phyloP scores from a whole-genome alignment of 768 basidiomycete species.

The Cystoderma amianthinum region DNA sequence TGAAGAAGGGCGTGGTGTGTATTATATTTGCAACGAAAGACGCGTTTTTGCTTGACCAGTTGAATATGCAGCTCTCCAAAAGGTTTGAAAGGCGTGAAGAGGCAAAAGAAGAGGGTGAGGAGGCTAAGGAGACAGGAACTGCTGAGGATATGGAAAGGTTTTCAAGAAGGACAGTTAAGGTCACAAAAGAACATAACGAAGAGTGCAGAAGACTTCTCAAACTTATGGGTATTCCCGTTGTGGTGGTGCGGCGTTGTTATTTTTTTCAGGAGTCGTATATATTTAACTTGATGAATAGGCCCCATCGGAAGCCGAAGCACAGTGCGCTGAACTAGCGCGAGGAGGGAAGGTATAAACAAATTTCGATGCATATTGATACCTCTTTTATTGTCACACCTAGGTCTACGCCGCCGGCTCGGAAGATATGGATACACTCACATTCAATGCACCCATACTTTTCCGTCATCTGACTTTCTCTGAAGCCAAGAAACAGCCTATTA shows the following conservation, averaged over 20 bases:
- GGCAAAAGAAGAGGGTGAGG: constrained; percentile 91
- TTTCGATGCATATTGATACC: background rate
- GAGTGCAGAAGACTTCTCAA: constrained; percentile 83
- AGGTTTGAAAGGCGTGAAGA: constrained; percentile 89
- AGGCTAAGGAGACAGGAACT: constrained; percentile 95
- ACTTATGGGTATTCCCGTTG: constrained; percentile 96
- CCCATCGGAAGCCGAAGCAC: constrained; percentile 97
- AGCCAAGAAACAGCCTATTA: constrained; percentile 94
- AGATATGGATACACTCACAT: constrained; percentile 99
- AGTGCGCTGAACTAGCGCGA: constrained; percentile 96
- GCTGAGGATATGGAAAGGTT: constrained; percentile 90
- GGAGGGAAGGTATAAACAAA: constrained; percentile 86
- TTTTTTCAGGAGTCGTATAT: background rate
- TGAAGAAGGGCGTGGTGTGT: constrained; percentile 95
- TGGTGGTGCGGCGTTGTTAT: constrained; percentile 85
- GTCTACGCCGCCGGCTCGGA: constrained; percentile 98
- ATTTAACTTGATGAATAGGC: constrained; percentile 46
- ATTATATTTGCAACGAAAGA: background rate
- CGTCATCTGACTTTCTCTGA: constrained; percentile 98
- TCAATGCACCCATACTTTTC: constrained; percentile 83
- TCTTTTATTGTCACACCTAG: constrained; percentile 68
- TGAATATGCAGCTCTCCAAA: constrained; percentile 71
- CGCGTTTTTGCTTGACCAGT: background rate
- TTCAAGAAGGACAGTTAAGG: constrained; percentile 86
- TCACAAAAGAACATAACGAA: constrained; percentile 93